Conservation (phyloP, 176 grass and related monocot genomes). For the Tillandsia fasciculata region DNA sequence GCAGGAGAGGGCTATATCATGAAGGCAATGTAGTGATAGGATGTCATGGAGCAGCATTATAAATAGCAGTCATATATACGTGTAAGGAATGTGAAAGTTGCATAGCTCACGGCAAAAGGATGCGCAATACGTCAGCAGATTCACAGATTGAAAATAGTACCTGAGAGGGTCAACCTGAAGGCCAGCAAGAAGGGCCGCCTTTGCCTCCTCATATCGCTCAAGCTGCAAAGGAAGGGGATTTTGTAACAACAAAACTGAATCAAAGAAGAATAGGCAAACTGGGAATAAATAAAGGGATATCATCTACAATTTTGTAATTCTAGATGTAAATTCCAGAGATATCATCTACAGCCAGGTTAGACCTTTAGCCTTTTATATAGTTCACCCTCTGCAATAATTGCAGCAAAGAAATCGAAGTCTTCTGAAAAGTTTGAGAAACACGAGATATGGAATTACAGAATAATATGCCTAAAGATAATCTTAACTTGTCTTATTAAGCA, state of each 20-base stretch:
- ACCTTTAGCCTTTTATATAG: too few species aligned
- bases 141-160: slow-evolving; percentile 27
- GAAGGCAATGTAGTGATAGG: not conserved
- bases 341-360: too few species aligned
- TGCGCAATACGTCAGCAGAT: not conserved
- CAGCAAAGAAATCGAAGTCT: too few species aligned
- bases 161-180: slow-evolving; percentile 93
- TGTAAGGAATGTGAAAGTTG: not conserved
- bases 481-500: too few species aligned
- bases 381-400: too few species aligned
- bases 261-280: not conserved
- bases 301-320: not conserved
- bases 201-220: slow-evolving; percentile 68
- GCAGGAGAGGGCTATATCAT: slow-evolving; percentile 53
- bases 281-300: not conserved
- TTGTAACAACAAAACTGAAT: slow-evolving; percentile 14
- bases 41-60: slow-evolving; percentile 2
- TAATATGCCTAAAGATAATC: too few species aligned
- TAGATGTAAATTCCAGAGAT: not conserved
- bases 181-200: slow-evolving; percentile 64
- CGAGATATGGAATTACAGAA: too few species aligned
- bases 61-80: not conserved
- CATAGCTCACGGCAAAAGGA: not conserved
- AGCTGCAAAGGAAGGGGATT: slow-evolving; percentile 37
- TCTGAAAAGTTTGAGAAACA: too few species aligned